A percentile compares a stretch with the other conserved stretches of the same genome.
Evolutionary conservation across 306 rosid species (phyloP).

Genomic region (Vigna trinervia): DNA sequence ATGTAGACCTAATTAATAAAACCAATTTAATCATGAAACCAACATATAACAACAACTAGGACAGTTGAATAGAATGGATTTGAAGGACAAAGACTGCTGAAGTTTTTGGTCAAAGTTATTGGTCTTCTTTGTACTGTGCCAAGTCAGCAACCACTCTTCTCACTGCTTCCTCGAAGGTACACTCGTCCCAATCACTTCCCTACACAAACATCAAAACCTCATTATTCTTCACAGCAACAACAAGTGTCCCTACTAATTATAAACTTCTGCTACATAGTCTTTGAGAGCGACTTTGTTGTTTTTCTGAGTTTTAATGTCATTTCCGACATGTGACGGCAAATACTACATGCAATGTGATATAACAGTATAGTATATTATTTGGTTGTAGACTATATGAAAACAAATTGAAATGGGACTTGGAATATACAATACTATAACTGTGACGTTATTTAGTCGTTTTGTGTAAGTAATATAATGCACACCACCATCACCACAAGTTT

Average conservation of each 20-base stretch:
- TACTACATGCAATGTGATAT: neutral
- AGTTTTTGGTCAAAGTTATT: slow-evolving; percentile 13
- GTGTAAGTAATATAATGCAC: neutral
- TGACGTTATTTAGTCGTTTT: slow-evolving; percentile 26
- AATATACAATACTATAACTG: neutral
- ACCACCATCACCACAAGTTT: slow-evolving; percentile 24
- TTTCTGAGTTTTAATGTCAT: neutral
- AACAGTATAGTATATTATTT: neutral
- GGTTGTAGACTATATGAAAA: neutral
- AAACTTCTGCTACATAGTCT: neutral
- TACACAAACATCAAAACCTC: slow-evolving; percentile 11
- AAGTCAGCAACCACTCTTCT: slow-evolving; percentile 73
- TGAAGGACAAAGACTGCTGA: neutral
- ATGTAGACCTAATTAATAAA: neutral
- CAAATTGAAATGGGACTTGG: slow-evolving; percentile 2
- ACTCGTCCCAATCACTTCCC: slow-evolving; percentile 86
- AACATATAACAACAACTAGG: neutral
- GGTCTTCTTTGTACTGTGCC: slow-evolving; percentile 40
- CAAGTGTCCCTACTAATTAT: neutral
- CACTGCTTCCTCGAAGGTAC: slow-evolving; percentile 90
- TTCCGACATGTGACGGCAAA: neutral
- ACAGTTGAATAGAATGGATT: neutral
- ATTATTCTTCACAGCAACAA: slow-evolving; percentile 21
- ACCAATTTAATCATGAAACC: slow-evolving; percentile 27
- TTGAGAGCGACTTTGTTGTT: neutral